A percentile compares a stretch with the other conserved stretches of the same genome.
Evolutionary conservation across 768 basidiomycete genomes (phyloP).

Genomic region (Melanogaster broomeanus): DNA sequence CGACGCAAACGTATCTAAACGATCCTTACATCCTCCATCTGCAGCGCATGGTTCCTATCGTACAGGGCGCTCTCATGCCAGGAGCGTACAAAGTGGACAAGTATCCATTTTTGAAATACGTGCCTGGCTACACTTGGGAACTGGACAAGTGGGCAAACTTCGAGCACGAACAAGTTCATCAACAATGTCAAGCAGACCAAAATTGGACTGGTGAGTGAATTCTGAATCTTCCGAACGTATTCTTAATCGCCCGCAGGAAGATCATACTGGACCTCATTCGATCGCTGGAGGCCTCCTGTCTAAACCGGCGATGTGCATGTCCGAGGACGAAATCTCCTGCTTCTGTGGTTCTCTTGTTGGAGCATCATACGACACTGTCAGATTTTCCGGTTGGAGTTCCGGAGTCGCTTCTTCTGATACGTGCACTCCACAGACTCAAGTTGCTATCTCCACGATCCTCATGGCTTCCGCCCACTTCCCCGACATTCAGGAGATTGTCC

Average conservation of each 20-base stretch:
- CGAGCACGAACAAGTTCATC: slow-evolving; percentile 43
- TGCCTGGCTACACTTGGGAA: slow-evolving; percentile 25
- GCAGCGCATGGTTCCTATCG: not conserved
- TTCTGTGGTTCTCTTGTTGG: slow-evolving; percentile 60
- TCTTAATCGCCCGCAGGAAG: not conserved
- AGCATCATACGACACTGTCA: slow-evolving; percentile 55
- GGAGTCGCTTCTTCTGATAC: slow-evolving; percentile 52
- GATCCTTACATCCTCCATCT: not conserved
- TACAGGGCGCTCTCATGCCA: slow-evolving; percentile 39
- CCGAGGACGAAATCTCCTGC: slow-evolving; percentile 53
- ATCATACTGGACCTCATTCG: slow-evolving; percentile 15
- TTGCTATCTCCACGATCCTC: slow-evolving; percentile 11
- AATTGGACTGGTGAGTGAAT: slow-evolving; percentile 41
- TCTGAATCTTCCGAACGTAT: slow-evolving; percentile 41
- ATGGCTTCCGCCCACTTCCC: slow-evolving; percentile 34
- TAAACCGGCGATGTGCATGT: slow-evolving; percentile 43
- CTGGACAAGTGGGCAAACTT: slow-evolving; percentile 51
- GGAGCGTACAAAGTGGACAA: slow-evolving; percentile 53
- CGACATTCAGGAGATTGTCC: slow-evolving; percentile 29
- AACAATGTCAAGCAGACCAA: slow-evolving; percentile 47
- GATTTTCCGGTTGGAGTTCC: not conserved
- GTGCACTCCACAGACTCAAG: slow-evolving; percentile 12
- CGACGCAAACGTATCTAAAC: slow-evolving; percentile 45
- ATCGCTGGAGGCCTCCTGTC: slow-evolving; percentile 55
- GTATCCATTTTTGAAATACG: slow-evolving; percentile 46